phyloP scores from a whole-genome alignment of 1,284 basidiomycete genomes.

The Rhizopogon parksii region DNA sequence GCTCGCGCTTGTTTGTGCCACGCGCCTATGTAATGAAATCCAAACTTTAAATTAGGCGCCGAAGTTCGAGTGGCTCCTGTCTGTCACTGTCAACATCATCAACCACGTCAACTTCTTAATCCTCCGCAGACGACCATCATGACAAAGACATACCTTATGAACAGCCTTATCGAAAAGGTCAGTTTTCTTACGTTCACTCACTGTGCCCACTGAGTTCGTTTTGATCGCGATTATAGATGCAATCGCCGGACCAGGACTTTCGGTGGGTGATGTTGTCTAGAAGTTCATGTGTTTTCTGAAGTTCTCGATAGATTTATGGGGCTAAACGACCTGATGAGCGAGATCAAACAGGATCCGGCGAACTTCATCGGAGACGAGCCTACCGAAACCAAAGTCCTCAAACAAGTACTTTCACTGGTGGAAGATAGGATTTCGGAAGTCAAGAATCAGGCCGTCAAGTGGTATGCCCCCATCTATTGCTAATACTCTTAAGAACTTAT shows the following conservation, averaged over 20 bases:
- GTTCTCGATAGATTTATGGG: conserved; percentile 77
- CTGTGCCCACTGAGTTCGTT: conserved; percentile 12
- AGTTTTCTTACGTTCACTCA: neutral
- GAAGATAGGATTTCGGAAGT: conserved; percentile 96
- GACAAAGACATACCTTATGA: conserved; percentile 79
- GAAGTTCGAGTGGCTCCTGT: conserved; percentile 18
- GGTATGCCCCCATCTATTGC: conserved; percentile 41
- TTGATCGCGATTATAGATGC: conserved; percentile 50
- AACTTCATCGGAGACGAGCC: conserved; percentile 75
- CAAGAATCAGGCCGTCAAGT: conserved; percentile 95
- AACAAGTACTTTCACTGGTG: conserved; percentile 76
- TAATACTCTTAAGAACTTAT: neutral
- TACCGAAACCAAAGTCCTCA: conserved; percentile 74
- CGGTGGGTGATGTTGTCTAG: conserved; percentile 38
- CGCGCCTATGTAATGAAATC: neutral
- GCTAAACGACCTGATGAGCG: conserved; percentile 83
- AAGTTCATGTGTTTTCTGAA: conserved; percentile 18
- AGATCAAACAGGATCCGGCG: conserved; percentile 67
- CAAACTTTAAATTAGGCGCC: neutral
- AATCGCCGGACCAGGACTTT: conserved; percentile 78
- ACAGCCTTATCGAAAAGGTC: conserved; percentile 73
- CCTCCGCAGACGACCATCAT: conserved; percentile 35
- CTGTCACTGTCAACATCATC: conserved; percentile 2
- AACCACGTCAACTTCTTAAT: neutral
- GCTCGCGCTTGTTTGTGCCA: neutral